A percentile compares a stretch with the other conserved stretches of the same genome.
phyloP scores from a whole-genome alignment of 2,329 filamentous ascomycete species.

The Colletotrichum paranaense region DNA sequence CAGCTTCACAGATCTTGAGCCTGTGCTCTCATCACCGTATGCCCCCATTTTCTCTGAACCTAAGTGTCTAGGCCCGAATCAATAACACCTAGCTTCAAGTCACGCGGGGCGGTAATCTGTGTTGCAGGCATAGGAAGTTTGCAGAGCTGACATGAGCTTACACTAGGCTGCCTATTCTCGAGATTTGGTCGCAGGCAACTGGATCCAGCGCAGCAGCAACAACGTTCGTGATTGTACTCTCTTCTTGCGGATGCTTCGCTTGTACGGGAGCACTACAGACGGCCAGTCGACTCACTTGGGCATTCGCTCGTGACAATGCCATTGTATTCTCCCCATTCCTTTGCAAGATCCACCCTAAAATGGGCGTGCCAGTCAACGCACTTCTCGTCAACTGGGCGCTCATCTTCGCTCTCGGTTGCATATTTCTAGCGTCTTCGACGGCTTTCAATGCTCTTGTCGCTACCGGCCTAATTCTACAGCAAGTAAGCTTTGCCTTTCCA shows the following conservation, averaged over 20 bases:
- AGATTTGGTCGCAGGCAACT: slow-evolving; percentile 27
- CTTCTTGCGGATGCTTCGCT: slow-evolving; percentile 24
- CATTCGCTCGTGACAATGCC: slow-evolving; percentile 29
- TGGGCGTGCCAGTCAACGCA: slow-evolving; percentile 25
- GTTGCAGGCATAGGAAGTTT: too few species aligned
- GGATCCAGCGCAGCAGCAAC: slow-evolving; percentile 4
- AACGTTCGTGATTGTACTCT: neutral
- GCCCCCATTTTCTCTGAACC: neutral
- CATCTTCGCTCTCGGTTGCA: slow-evolving; percentile 5
- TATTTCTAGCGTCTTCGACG: slow-evolving; percentile 23
- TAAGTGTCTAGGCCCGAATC: too few species aligned
- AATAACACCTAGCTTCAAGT: too few species aligned
- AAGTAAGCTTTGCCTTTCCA: slow-evolving; percentile 26
- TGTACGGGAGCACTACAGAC: slow-evolving; percentile 24
- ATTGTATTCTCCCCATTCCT: slow-evolving; percentile 15
- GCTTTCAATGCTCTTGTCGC: slow-evolving; percentile 30
- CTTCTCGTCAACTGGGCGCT: slow-evolving; percentile 3
- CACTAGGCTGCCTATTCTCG: slow-evolving; percentile 7
- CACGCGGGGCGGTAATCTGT: too few species aligned
- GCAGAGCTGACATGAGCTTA: neutral
- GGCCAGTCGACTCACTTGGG: slow-evolving; percentile 27
- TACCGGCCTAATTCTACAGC: slow-evolving; percentile 25
- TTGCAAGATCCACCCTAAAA: neutral
- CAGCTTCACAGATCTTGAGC: slow-evolving; percentile 38
- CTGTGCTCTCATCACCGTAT: slow-evolving; percentile 24